These are phyloP conservation scores for Excoecaria agallocha DNA, from an alignment of 345 rosid species.

Conservation along the genomic window DNA sequence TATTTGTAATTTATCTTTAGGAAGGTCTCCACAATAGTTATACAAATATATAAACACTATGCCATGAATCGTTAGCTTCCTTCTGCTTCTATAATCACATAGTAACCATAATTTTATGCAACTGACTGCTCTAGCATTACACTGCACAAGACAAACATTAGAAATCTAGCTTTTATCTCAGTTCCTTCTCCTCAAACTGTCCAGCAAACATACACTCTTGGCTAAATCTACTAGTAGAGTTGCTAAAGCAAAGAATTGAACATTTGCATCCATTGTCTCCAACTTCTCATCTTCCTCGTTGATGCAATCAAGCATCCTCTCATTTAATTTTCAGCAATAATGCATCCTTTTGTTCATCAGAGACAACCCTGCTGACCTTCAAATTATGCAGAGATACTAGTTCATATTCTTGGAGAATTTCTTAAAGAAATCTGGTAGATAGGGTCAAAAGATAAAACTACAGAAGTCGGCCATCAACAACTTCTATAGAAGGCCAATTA, in stretches of 20 bases:
- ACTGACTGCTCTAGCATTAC: conserved; percentile 8
- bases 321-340: background rate
- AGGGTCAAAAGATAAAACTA: background rate
- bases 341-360: background rate
- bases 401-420: background rate
- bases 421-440: background rate
- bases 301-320: background rate
- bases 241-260: background rate
- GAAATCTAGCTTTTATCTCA: background rate
- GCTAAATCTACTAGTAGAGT: background rate
- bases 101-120: background rate
- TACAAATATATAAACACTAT: background rate
- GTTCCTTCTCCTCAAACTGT: background rate
- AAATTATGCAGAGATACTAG: background rate
- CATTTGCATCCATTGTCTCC: background rate
- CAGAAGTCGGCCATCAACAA: background rate
- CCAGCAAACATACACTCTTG: background rate
- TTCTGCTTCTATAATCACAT: conserved; percentile 11
- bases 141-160: conserved; percentile 8
- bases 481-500: background rate
- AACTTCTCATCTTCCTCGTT: background rate
- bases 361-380: background rate
- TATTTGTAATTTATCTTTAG: conserved; percentile 6
- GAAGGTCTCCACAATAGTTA: background rate
- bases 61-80: background rate